Conservation (phyloP, 2,329 filamentous ascomycete species). For the Pseudogymnoascus verrucosus region DNA sequence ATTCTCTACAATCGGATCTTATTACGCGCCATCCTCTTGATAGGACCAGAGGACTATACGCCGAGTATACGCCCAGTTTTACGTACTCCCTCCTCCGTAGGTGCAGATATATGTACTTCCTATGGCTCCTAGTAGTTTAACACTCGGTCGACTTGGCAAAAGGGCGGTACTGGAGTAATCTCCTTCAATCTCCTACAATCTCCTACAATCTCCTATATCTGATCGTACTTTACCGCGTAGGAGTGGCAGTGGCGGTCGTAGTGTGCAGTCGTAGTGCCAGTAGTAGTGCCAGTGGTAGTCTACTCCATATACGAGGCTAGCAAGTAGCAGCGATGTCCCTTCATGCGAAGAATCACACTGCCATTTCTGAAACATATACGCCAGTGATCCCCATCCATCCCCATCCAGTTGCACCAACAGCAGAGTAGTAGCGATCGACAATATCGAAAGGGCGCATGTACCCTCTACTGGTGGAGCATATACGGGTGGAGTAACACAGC, state of each 20-base stretch:
- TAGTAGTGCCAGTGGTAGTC: no score
- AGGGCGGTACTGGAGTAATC: background rate
- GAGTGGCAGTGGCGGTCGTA: background rate
- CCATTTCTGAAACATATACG: background rate
- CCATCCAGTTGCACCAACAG: background rate
- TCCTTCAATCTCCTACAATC: background rate
- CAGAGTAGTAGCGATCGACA: background rate
- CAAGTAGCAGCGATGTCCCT: background rate
- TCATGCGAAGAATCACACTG: constrained; percentile 1
- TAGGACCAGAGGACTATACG: background rate
- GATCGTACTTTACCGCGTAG: background rate
- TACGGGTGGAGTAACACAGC: background rate
- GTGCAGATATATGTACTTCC: background rate
- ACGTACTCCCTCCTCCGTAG: background rate
- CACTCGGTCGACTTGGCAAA: background rate
- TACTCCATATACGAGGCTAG: background rate
- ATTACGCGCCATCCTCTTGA: background rate
- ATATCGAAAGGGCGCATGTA: background rate
- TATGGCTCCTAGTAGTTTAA: background rate
- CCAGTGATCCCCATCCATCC: background rate
- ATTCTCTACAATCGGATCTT: background rate
- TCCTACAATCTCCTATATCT: background rate
- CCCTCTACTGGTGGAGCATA: background rate
- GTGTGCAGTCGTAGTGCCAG: no score
- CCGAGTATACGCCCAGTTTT: background rate